Conservation (phyloP, 1,284 basidiomycete species). For the Austroboletus olivaceoglutinosus region DNA sequence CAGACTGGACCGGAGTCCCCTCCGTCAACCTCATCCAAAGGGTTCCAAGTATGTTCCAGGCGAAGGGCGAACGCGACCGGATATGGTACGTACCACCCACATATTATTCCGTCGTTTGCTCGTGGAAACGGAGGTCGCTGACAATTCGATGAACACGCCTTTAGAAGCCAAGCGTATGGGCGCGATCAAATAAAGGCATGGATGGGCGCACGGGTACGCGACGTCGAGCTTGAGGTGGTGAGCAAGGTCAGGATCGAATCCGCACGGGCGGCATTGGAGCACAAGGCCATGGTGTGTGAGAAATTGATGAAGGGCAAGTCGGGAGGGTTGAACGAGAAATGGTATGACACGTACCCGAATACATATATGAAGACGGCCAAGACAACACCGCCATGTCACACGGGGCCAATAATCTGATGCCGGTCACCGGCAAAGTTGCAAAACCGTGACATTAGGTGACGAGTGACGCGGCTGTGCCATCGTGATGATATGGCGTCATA, state of each 20-base stretch:
- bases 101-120: background rate
- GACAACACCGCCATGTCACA: no score
- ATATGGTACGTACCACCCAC: constrained; percentile 48
- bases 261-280: constrained; percentile 65
- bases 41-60: constrained; percentile 50
- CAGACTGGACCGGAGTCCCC: no score
- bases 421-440: no score
- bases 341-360: no score
- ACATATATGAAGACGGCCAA: no score
- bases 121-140: background rate
- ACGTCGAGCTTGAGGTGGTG: constrained; percentile 64
- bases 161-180: constrained; percentile 73
- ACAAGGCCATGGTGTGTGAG: constrained; percentile 83
- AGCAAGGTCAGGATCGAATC: constrained; percentile 68
- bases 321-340: constrained; percentile 74
- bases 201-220: constrained; percentile 55
- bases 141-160: no score
- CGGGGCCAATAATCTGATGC: no score
- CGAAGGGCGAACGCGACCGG: constrained; percentile 52
- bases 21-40: no score
- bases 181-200: constrained; percentile 70
- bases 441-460: no score
- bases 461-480: no score
- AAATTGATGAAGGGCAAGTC: constrained; percentile 78
- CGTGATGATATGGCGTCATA: no score